Evolutionary conservation across 305 asterid genomes (phyloP), one percentile per base, ranked within the genome.

Genomic region (Euphrasia arctica): DNA sequence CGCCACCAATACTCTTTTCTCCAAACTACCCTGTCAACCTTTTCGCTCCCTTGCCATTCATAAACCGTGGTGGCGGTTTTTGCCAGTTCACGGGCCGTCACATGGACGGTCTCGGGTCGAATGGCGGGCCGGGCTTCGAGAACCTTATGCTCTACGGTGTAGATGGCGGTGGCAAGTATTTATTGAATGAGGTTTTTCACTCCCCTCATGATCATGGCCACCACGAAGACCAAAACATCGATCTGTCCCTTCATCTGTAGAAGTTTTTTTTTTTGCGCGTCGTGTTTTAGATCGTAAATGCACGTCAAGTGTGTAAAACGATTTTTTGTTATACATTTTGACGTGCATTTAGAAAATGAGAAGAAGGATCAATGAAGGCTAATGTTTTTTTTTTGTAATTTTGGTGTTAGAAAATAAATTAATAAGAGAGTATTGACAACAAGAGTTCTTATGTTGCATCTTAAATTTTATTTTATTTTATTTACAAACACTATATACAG

Each of bases 191-290:
- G 67, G 27, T 1, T 25, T 22, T 25, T 54, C 51, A 47, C 18
- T 47, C 64, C 0, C 27, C 58, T 48, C 13, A 31, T 32, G 42
- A n/a, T n/a, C 56, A 50, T 4, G 6, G 57, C 48, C 18, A 41
- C 51, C 71, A 68, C 45, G 77, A 80, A 7, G 83, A 82, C 34
- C 88, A 77, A n/a, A 85, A 77, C 66, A 85, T 90, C 58, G 97
- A 90, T 76, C 74, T 90, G 85, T 85, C 97, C 67, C 97, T 90
- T 64, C 95, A 85, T 85, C 71, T 90, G 83, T 88, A 83, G 78
- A 43, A 9, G 56, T 15, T 52, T 18, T 2, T 2, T 0, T 3
- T 8, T 5, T 52, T 15, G 27, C 22, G 22, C 29, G 22, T 51
- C 22, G 12, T 0, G 8, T 51, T 51, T 18, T 51, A 48, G 31